phyloP scores from a whole-genome alignment of 2,329 filamentous ascomycete species.

The Coniella vitis region DNA sequence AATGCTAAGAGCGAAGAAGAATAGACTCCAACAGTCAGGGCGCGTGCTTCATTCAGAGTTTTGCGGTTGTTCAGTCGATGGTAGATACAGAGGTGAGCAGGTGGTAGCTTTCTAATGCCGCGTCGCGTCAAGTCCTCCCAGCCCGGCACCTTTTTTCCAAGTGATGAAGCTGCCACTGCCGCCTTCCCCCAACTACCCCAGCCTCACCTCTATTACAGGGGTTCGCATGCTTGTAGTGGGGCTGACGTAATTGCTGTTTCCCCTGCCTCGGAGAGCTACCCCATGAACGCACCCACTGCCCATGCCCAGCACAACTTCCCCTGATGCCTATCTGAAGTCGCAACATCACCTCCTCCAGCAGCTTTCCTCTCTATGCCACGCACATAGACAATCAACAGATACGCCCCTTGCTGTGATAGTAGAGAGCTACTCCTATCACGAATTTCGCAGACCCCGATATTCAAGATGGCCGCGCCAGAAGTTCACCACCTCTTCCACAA shows the following conservation, averaged over 20 bases:
- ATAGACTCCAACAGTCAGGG: background rate
- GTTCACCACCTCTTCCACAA: conserved; percentile 96
- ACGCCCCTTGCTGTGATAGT: conserved; percentile 63
- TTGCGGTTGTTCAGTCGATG: background rate
- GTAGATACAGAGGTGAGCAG: too few relatives aligned
- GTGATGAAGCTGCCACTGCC: conserved; percentile 3
- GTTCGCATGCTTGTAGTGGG: conserved; percentile 10
- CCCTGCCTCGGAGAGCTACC: conserved; percentile 1
- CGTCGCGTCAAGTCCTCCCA: conserved; percentile 8
- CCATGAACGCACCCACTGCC: too few relatives aligned
- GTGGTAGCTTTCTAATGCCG: too few relatives aligned
- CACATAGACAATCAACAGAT: background rate
- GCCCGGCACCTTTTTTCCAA: conserved; percentile 14
- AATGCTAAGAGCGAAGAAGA: background rate
- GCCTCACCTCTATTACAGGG: conserved; percentile 13
- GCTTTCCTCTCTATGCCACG: conserved; percentile 6
- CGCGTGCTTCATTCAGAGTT: background rate
- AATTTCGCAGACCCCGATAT: conserved; percentile 6
- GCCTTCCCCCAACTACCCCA: background rate
- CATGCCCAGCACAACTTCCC: conserved; percentile 1
- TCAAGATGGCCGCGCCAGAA: conserved; percentile 74
- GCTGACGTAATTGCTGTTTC: conserved; percentile 9
- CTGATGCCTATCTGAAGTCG: background rate
- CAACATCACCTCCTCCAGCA: background rate
- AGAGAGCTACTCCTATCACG: conserved; percentile 94